Base-by-base conservation (phyloP, 1,139 yeast species). In the Chernovozyma aurita region DNA sequence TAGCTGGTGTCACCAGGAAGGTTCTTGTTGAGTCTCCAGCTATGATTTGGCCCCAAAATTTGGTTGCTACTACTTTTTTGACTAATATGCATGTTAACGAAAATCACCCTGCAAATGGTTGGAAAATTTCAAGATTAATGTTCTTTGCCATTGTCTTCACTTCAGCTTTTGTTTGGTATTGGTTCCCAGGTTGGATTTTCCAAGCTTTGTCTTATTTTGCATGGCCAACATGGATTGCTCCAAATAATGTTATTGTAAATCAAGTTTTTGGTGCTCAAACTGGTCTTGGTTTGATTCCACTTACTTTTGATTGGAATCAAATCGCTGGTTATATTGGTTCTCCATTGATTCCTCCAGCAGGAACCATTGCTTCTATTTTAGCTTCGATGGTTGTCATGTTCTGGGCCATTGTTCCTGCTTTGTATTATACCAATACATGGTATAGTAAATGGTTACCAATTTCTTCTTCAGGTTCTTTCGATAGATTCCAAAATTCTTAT, bases 311-410 rank as follows among this genome's bases (percentile, higher is more conserved):
- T 27, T 67, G 73, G 73, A 66, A 64, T 47, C 73, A 67, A 50
- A 59, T 68, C 34, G 61, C 70, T 28, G 83, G 79, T 36, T 76
- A 73, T 56, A 59, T 76, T 42, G 78, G 80, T 13, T 73, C 83
- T 18, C 86, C 90, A 9, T 67, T 83, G 49, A 70, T 80, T 45
- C 83, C 86, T 7, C 88, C 90, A 22, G 76, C 79, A 34, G 63
- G 73, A 36, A 73, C 81, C 16, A 59, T 75, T 38, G 63, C 70
- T 26, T 78, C 81, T 46, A 67, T 75, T 42, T 61, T 71, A 28
- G 47, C 63, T 4, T 70, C 78, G 15, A 56, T 75, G 34, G 58
- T 76, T 12, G 33, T 61, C 14, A 61, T 68, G 40, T 67, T 63
- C 58, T 66, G 73, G 73, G 52, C 59, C 31, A 45, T 64, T 31